Percentiles rank a stretch among this genome's conserved stretches.
Conservation (phyloP, 257 asterid species). For the Nicotiana sylvestris region DNA sequence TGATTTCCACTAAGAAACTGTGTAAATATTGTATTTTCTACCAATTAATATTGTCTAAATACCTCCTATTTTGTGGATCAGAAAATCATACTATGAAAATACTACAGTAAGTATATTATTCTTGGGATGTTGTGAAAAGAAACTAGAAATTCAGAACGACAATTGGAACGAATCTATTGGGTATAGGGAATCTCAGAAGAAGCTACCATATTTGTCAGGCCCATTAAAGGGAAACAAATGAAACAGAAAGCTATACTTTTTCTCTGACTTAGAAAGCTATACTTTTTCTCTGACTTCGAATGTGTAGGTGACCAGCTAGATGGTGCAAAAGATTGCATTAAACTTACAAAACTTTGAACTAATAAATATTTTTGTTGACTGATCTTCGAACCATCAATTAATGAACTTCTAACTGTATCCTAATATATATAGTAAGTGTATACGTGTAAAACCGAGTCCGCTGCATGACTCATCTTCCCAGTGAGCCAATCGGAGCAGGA, state of each 20-base stretch:
- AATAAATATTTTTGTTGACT: background rate
- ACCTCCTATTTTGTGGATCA: no score
- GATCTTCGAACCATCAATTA: background rate
- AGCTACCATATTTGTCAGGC: background rate
- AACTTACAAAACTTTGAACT: background rate
- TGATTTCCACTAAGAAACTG: no score
- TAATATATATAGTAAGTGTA: no score
- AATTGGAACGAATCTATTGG: background rate
- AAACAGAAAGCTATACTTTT: background rate
- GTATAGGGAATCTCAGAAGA: conserved; percentile 10
- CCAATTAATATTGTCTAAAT: no score
- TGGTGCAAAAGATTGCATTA: background rate
- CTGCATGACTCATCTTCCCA: no score
- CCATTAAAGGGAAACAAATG: background rate
- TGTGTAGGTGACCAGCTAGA: background rate
- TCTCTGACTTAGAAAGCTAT: background rate
- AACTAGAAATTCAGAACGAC: background rate
- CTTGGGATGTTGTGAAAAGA: background rate
- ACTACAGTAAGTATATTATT: background rate
- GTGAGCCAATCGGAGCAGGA: no score
- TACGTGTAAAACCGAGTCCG: no score
- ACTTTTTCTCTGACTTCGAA: background rate
- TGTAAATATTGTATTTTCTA: no score
- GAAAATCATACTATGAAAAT: no score
- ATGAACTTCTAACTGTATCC: background rate